Conservation (phyloP, 2,329 filamentous ascomycete genomes). For the Xylaria sp. region DNA sequence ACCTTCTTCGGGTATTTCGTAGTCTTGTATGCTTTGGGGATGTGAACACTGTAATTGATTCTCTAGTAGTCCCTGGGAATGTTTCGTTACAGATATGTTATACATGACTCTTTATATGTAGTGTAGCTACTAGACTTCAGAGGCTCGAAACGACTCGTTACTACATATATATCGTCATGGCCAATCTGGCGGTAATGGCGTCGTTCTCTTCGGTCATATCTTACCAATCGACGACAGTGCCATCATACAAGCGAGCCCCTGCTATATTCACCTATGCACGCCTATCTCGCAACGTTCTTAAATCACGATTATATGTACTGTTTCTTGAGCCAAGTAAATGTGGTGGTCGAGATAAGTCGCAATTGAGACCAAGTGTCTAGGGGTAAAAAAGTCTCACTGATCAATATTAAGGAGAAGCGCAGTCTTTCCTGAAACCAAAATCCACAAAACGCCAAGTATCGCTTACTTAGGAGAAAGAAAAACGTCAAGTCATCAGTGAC, state of each 20-base stretch:
- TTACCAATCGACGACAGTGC: background rate
- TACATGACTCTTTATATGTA: background rate
- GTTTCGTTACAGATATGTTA: background rate
- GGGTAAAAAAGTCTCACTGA: too few species aligned
- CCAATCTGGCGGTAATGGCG: too few species aligned
- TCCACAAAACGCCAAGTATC: slow-evolving; percentile 18
- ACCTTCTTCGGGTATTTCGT: background rate
- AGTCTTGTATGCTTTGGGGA: background rate
- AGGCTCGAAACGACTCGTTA: too few species aligned
- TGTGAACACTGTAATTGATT: background rate
- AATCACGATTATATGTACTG: background rate
- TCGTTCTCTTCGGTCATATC: too few species aligned
- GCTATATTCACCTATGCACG: background rate
- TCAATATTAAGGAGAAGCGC: background rate
- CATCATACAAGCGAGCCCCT: background rate
- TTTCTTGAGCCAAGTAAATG: background rate
- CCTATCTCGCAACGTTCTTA: background rate
- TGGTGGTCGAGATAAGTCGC: background rate
- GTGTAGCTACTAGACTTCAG: too few species aligned
- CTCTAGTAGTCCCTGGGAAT: background rate
- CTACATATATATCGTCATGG: background rate
- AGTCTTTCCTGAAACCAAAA: slow-evolving; percentile 12
- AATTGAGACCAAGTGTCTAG: background rate
- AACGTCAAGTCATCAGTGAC: background rate
- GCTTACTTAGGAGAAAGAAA: background rate